phyloP scores from a whole-genome alignment of 768 basidiomycete genomes.

The Pleurotus ostreatus region DNA sequence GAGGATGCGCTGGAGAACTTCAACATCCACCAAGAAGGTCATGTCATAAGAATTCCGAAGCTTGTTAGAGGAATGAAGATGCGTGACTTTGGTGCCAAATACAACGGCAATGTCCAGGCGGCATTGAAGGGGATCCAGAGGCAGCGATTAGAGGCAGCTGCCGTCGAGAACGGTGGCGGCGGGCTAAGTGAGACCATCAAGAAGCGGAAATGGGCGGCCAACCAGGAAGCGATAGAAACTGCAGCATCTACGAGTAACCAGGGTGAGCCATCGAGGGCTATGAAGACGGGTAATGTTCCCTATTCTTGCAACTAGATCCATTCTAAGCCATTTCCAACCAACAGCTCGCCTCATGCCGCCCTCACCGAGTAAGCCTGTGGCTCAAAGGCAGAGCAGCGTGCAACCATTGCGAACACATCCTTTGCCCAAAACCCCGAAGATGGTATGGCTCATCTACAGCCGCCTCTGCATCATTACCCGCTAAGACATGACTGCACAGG shows the following conservation, averaged over 20 bases:
- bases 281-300: conserved; percentile 53
- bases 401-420: conserved; percentile 41
- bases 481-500: background rate
- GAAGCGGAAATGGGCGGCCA: conserved; percentile 76
- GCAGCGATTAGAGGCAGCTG: conserved; percentile 51
- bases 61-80: conserved; percentile 69
- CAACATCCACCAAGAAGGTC: conserved; percentile 69
- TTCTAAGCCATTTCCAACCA: background rate
- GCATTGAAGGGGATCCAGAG: conserved; percentile 67
- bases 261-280: conserved; percentile 32
- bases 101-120: conserved; percentile 70
- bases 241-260: conserved; percentile 26
- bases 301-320: conserved; percentile 9
- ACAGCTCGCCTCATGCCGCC: conserved; percentile 42
- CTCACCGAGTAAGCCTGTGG: conserved; percentile 52
- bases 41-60: conserved; percentile 70
- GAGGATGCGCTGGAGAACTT: conserved; percentile 71
- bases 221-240: conserved; percentile 48
- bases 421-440: conserved; percentile 38
- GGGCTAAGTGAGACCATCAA: conserved; percentile 65
- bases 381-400: conserved; percentile 49
- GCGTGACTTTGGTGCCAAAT: conserved; percentile 76
- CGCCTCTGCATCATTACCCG: background rate
- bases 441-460: conserved; percentile 21
- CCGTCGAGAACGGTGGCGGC: conserved; percentile 38